Evolutionary conservation across 2,329 filamentous ascomycete genomes (phyloP), one percentile per base, ranked within the genome.

Genomic region (Colletotrichum sp.): DNA sequence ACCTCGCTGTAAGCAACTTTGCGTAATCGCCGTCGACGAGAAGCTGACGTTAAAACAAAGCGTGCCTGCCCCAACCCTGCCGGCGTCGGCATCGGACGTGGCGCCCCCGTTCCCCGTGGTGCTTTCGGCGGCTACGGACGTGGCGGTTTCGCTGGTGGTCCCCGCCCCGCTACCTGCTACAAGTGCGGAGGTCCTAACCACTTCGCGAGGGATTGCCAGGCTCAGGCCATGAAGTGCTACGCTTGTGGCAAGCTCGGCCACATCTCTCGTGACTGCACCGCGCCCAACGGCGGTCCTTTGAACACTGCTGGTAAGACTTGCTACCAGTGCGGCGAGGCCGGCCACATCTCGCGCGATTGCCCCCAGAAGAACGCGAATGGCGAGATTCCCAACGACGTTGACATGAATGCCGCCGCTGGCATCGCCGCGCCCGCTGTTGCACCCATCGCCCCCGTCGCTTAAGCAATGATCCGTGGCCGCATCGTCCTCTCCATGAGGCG

Each of bases 281-380:
- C 96, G 77, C 96, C 97, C 78, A 98, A 98, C 85, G 97, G 97
- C 73, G 97, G 97, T 28, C 96, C 96, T 62, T 90, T 98, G 79
- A 98, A 97, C 91, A 97, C 95, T 78, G 95, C 95, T 78, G 96
- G 96, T 83, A 99, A 98, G 93, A 98, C 96, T 78, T 99, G 97
- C 92, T 99, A 99, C 89, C 94, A 96, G 86, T 99, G 97, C 84
- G 95, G 96, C 79, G 95, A 98, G 88, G 93, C 96, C 74, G 97
- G 97, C 69, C 96, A 98, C 87, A 98, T 98, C 86, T 98, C 95
- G 75, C 94, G 96, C 78, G 96, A 98, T 81, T 98, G 97, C 89
- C 94, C 96, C 75, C 86, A 96, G 92, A 93, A 94, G 92, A 86
- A 83, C 76, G 84, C 86, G 80, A 87, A 86, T 80, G 88, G 87